These are phyloP conservation scores for Blumeria hordei DNA, from an alignment of 2,329 filamentous ascomycete genomes.

Conservation along the genomic window DNA sequence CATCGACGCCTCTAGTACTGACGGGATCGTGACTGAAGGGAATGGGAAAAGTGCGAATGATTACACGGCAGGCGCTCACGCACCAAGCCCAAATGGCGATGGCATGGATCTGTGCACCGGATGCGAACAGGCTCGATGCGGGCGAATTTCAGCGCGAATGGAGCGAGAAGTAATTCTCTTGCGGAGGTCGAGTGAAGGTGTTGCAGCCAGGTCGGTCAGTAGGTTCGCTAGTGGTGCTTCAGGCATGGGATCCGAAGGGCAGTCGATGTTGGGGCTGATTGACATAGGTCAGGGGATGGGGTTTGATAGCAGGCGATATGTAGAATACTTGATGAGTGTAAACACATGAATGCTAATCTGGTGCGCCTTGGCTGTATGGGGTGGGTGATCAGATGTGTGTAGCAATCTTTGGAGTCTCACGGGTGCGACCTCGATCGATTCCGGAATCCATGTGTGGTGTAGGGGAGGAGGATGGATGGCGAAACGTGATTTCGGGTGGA, in stretches of 20 bases:
- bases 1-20: background rate
- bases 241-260: conserved; percentile 16
- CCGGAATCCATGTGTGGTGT: too few relatives aligned
- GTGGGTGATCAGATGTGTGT: too few relatives aligned
- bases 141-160: background rate
- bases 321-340: conserved; percentile 46
- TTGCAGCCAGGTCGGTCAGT: conserved; percentile 2
- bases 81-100: too few relatives aligned
- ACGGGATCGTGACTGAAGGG: conserved; percentile 4
- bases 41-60: background rate
- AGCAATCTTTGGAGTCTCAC: too few relatives aligned
- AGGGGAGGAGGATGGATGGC: too few relatives aligned
- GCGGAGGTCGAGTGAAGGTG: conserved; percentile 32
- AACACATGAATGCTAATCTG: conserved; percentile 5
- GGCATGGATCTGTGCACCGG: background rate
- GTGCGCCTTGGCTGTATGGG: too few relatives aligned
- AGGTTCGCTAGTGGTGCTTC: conserved; percentile 6
- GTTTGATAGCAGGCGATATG: conserved; percentile 50
- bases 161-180: conserved; percentile 38
- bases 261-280: conserved; percentile 30
- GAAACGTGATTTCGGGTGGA: too few relatives aligned
- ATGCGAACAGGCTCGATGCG: background rate
- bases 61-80: background rate
- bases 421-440: too few relatives aligned
- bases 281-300: conserved; percentile 49